Evolutionary conservation across 2,329 filamentous ascomycete species (phyloP).

Genomic region (Diplocarpon rosae): DNA sequence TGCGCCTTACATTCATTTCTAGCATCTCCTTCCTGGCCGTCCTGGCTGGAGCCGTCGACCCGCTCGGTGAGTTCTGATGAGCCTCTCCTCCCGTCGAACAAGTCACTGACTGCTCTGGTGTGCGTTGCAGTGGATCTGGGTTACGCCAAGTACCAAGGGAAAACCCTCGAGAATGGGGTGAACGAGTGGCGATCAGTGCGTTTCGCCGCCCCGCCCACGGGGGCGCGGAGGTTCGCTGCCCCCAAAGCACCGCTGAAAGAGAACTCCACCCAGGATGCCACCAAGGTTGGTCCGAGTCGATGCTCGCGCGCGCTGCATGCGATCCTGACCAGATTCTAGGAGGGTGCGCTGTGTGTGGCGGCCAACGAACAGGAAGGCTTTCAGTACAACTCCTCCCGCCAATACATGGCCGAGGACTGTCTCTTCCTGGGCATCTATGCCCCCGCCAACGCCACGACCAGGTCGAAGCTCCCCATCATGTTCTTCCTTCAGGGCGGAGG

Average conservation of each 20-base stretch:
- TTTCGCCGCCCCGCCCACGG: slow-evolving; percentile 3
- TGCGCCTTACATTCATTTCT: too few species aligned
- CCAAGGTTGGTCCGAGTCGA: background rate
- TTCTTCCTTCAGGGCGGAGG: slow-evolving; percentile 47
- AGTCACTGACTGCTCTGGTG: too few species aligned
- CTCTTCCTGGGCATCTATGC: slow-evolving; percentile 54
- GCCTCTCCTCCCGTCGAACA: too few species aligned
- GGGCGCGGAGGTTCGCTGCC: background rate
- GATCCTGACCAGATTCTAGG: too few species aligned
- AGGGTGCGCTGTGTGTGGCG: slow-evolving; percentile 1
- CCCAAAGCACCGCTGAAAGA: background rate
- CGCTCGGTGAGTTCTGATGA: too few species aligned
- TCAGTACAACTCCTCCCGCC: background rate
- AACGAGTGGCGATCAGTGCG: slow-evolving; percentile 2
- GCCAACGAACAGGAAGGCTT: background rate
- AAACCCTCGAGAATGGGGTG: slow-evolving; percentile 3
- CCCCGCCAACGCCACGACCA: slow-evolving; percentile 37
- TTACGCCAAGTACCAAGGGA: slow-evolving; percentile 4
- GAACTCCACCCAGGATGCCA: slow-evolving; percentile 2
- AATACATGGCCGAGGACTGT: slow-evolving; percentile 46
- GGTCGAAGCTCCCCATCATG: slow-evolving; percentile 42
- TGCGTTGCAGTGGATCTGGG: too few species aligned
- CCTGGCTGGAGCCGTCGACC: too few species aligned
- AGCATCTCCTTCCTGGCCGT: too few species aligned
- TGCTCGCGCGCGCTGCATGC: too few species aligned